phyloP scores from a whole-genome alignment of 225 moss, liverwort and hornwort genomes.

The Physcomitrium patens region DNA sequence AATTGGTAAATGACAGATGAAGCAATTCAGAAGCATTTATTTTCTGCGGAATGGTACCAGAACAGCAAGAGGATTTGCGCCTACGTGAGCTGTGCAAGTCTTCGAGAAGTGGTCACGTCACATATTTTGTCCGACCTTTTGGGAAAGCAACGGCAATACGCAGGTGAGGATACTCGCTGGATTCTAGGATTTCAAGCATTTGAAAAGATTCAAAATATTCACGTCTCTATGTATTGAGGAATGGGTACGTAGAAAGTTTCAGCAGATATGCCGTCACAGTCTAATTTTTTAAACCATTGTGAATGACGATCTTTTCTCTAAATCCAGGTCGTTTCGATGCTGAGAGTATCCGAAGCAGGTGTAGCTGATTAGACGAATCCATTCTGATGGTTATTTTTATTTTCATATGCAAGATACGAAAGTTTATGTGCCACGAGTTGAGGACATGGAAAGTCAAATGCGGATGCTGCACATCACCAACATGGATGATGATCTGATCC shows the following conservation, averaged over 20 bases:
- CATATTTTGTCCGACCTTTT: constrained; percentile 69
- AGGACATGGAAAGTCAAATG: constrained; percentile 91
- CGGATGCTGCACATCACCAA: constrained; percentile 83
- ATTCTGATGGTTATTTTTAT: constrained; percentile 3
- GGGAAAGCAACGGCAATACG: constrained; percentile 47
- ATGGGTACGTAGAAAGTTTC: background rate
- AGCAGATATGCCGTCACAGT: constrained; percentile 8
- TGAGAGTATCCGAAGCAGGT: background rate
- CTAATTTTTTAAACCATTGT: too few species aligned
- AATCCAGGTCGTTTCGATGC: background rate
- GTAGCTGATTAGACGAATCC: background rate
- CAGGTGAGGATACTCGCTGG: constrained; percentile 35
- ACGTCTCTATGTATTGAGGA: background rate
- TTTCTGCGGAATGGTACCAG: constrained; percentile 86
- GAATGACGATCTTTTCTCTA: background rate
- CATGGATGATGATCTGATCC: constrained; percentile 62
- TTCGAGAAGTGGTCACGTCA: constrained; percentile 89
- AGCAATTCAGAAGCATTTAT: constrained; percentile 78
- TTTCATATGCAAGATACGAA: constrained; percentile 37
- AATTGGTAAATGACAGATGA: constrained; percentile 55
- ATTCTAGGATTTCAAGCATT: background rate
- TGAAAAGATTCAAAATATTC: background rate
- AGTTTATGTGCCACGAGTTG: constrained; percentile 86
- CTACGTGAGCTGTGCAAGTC: constrained; percentile 79
- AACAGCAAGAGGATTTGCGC: constrained; percentile 78